Evolutionary conservation across 1,139 yeast genomes (phyloP).

Genomic region (Protomyces arabidopsidicola): DNA sequence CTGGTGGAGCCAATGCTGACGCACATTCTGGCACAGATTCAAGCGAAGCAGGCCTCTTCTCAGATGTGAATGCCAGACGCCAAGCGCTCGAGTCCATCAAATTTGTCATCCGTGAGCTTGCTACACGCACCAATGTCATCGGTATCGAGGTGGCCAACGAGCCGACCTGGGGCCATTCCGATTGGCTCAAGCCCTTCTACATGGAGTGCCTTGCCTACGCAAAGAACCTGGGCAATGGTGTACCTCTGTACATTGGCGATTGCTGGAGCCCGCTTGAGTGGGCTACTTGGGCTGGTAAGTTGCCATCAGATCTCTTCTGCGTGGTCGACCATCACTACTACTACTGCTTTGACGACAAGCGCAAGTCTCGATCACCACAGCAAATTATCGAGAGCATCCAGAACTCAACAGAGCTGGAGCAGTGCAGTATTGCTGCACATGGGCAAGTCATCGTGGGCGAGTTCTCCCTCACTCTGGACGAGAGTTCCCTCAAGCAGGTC

Average conservation of each 20-base stretch:
- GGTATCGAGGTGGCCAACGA: slow-evolving; percentile 87
- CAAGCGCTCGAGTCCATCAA: slow-evolving; percentile 52
- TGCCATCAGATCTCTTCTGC: slow-evolving; percentile 6
- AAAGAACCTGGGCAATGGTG: slow-evolving; percentile 49
- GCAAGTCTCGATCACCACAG: slow-evolving; percentile 60
- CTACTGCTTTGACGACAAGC: slow-evolving; percentile 75
- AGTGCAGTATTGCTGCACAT: slow-evolving; percentile 6
- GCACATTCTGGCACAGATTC: slow-evolving; percentile 73
- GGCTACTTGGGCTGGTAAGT: slow-evolving; percentile 56
- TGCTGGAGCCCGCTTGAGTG: slow-evolving; percentile 90
- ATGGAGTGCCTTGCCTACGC: slow-evolving; percentile 61
- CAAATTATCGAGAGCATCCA: slow-evolving; percentile 47
- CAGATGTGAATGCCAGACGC: slow-evolving; percentile 40
- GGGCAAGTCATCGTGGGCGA: slow-evolving; percentile 84
- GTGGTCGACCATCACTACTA: slow-evolving; percentile 79
- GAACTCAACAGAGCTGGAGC: slow-evolving; percentile 46
- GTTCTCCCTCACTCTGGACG: slow-evolving; percentile 82
- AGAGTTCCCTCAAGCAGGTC: slow-evolving; percentile 59
- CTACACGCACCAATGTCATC: slow-evolving; percentile 58
- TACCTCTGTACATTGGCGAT: slow-evolving; percentile 81
- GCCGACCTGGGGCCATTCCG: slow-evolving; percentile 57
- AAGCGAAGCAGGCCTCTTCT: slow-evolving; percentile 63
- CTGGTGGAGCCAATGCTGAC: slow-evolving; percentile 85
- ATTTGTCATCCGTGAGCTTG: slow-evolving; percentile 60
- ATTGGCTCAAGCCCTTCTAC: slow-evolving; percentile 52